Percentiles rank a stretch among this genome's conserved stretches.
phyloP scores from a whole-genome alignment of 805 yeast genomes.

The Jamesozyma rosinii region DNA sequence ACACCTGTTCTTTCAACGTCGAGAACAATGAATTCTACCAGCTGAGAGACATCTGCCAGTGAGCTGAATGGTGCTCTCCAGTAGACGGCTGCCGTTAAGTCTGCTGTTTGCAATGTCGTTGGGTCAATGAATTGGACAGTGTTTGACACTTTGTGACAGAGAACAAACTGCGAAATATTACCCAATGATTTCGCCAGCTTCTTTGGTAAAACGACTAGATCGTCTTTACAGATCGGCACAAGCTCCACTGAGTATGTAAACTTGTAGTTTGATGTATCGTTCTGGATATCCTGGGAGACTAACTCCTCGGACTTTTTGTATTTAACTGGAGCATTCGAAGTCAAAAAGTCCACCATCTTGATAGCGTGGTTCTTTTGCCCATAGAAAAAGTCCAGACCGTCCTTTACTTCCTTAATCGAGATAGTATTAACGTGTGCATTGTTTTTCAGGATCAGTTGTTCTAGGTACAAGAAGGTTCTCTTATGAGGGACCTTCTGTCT shows the following conservation, averaged over 20 bases:
- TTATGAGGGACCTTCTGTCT: conserved; percentile 98
- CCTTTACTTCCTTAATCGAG: conserved; percentile 84
- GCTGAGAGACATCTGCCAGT: conserved; percentile 62
- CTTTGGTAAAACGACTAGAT: conserved; percentile 83
- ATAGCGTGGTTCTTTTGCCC: conserved; percentile 82
- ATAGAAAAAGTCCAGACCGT: conserved; percentile 92
- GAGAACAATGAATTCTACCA: conserved; percentile 79
- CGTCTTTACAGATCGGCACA: conserved; percentile 95
- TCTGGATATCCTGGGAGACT: conserved; percentile 82
- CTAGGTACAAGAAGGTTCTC: conserved; percentile 90
- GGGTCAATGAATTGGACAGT: conserved; percentile 84
- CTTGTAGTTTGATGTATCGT: conserved; percentile 79
- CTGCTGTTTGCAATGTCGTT: conserved; percentile 65
- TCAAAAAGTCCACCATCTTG: conserved; percentile 85
- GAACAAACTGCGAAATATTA: conserved; percentile 66
- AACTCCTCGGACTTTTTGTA: conserved; percentile 82
- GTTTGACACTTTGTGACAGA: conserved; percentile 80
- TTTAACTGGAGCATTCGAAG: conserved; percentile 74
- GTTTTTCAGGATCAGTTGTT: conserved; percentile 86
- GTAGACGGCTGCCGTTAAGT: conserved; percentile 57
- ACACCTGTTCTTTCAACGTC: conserved; percentile 90
- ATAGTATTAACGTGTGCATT: conserved; percentile 91
- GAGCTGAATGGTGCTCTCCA: conserved; percentile 80
- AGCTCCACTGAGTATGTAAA: conserved; percentile 88
- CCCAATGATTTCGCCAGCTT: conserved; percentile 78